A percentile compares a stretch with the other conserved stretches of the same genome.
These are phyloP conservation scores for Botrytis hyacinthi DNA, from an alignment of 2,329 filamentous ascomycete genomes.

Conservation along the genomic window DNA sequence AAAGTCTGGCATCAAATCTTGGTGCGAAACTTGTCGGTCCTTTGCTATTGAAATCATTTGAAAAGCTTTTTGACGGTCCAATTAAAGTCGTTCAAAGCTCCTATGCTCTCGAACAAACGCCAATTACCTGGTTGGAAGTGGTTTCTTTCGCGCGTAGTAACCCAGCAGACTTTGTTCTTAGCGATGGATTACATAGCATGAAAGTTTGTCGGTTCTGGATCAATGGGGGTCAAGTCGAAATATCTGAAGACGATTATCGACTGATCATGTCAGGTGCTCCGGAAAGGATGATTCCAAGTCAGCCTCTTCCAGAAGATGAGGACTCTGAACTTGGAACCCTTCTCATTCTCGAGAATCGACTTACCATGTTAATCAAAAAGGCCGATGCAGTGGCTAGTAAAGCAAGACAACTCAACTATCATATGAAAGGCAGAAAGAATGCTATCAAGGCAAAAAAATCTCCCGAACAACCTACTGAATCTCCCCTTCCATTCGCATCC, in stretches of 20 bases:
- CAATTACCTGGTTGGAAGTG: constrained; percentile 79
- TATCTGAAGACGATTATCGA: constrained; percentile 83
- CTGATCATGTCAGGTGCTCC: constrained; percentile 80
- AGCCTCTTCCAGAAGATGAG: constrained; percentile 83
- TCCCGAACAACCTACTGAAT: constrained; percentile 31
- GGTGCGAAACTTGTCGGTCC: constrained; percentile 80
- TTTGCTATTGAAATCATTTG: constrained; percentile 80
- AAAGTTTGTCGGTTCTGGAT: constrained; percentile 79
- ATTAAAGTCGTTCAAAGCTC: constrained; percentile 51
- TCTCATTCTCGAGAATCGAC: constrained; percentile 77
- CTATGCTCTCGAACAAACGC: constrained; percentile 57
- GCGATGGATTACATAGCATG: constrained; percentile 64
- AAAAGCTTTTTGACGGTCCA: constrained; percentile 79
- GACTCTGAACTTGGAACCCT: constrained; percentile 79
- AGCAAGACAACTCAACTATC: constrained; percentile 77
- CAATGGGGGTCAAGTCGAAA: constrained; percentile 78
- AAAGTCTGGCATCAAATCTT: constrained; percentile 81
- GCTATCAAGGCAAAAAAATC: constrained; percentile 67
- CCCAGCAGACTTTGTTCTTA: constrained; percentile 73
- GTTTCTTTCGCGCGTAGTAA: constrained; percentile 81
- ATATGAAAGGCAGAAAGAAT: constrained; percentile 69
- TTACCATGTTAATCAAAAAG: constrained; percentile 73
- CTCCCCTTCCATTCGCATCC: constrained; percentile 28
- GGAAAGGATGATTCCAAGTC: constrained; percentile 76
- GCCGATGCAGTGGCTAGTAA: constrained; percentile 73